Evolutionary conservation across 140 eudicot species (phyloP).

Genomic region (Stevia rebaudiana): DNA sequence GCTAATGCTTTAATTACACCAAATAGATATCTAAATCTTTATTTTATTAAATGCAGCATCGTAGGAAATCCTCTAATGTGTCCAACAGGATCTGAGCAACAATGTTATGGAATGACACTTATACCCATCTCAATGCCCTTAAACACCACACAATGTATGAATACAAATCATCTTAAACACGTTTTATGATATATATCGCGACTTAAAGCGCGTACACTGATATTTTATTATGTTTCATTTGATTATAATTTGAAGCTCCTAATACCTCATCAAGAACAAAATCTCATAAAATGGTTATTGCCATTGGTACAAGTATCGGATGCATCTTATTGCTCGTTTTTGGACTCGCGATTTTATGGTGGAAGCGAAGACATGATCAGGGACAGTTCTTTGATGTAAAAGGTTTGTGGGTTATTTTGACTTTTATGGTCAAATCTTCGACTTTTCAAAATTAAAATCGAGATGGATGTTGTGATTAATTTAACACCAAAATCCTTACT

Average conservation of each 20-base stretch:
- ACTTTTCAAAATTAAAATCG: background rate
- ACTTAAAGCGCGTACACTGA: constrained; percentile 3
- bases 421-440: background rate
- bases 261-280: constrained; percentile 34
- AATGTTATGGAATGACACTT: constrained; percentile 60
- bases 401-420: constrained; percentile 43
- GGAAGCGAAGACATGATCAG: constrained; percentile 39
- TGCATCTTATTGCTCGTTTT: constrained; percentile 37
- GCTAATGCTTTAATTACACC: constrained; percentile 19
- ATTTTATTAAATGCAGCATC: constrained; percentile 49
- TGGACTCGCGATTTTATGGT: constrained; percentile 50
- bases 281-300: constrained; percentile 51
- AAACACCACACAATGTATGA: constrained; percentile 60
- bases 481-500: background rate
- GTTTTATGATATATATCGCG: background rate
- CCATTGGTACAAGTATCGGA: constrained; percentile 55
- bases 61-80: constrained; percentile 82
- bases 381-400: constrained; percentile 49
- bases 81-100: constrained; percentile 51
- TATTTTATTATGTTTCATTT: constrained; percentile 6
- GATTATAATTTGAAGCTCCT: constrained; percentile 34
- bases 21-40: constrained; percentile 13
- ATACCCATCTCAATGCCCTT: constrained; percentile 83
- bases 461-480: background rate
- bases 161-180: constrained; percentile 1